Evolutionary conservation across 78 protist species (phyloP), one percentile per base, ranked within the genome.

Genomic region (Polysphondylium violaceum): DNA sequence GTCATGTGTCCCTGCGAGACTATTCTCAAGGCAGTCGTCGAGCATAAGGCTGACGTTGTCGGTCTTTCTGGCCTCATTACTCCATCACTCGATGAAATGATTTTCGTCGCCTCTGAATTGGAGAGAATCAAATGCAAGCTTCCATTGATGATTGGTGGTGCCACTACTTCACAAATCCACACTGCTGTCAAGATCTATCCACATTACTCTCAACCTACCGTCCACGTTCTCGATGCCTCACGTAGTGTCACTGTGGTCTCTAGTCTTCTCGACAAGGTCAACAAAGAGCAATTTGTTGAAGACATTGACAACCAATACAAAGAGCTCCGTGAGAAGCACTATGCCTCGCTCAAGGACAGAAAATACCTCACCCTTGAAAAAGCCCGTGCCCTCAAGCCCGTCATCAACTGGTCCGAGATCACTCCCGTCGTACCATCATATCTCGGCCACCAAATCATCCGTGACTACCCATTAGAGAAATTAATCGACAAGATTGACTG

Each of bases 111-210:
- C 67, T 76, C 92, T 67, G 99, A 98, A 75, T 74, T 99, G 96
- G 90, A 97, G 76, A 95, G 98, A 50, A 29, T 36, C 9, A 94
- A 94, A 29, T 5, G 97, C 61, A 78, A 88, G 44, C 74, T 97
- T 16, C 99, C 99, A 41, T 90, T 99, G 7, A 95, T 99, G 74
- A 98, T 99, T 86, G 99, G 99, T 21, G 99, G 99, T 63, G 99
- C 99, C 3, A 98, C 99, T 3, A 99, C 99, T 0, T 97, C 99
- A 6, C 83, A 87, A 58, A 93, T 97, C 79, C 99, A 99, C 95
- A 98, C 99, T 2, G 99, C 99, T 12, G 99, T 98, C 47, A 99
- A 99, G 95, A 89, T 99, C 11, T 55, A 94, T 19, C 98, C 99
- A 19, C 95, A 78, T 38, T 98, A 97, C 81, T 19, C 61, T 16